Evolutionary conservation across 139 green algal species (phyloP).

Genomic region (Chlorella sp.): DNA sequence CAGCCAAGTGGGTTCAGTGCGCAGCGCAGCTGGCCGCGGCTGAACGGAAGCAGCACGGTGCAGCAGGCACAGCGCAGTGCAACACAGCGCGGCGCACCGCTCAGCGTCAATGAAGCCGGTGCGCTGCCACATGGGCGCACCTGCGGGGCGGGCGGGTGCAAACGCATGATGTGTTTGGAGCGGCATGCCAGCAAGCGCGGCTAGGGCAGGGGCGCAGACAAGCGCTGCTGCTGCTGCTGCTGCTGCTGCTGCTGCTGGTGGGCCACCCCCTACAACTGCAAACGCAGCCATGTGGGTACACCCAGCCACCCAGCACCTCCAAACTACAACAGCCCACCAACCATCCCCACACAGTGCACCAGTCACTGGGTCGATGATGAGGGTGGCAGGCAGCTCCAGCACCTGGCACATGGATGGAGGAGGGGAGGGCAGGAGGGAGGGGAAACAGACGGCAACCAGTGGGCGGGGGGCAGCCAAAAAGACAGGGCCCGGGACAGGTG

Average conservation of each 20-base stretch:
- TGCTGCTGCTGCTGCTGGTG: too few species aligned
- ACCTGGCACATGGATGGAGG: not conserved
- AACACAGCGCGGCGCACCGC: constrained; percentile 30
- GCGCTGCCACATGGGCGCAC: constrained; percentile 73
- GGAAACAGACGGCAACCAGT: not conserved
- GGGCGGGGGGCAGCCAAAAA: not conserved
- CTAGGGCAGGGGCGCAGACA: not conserved
- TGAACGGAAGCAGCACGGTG: too few species aligned
- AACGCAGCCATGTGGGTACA: too few species aligned
- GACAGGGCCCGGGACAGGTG: too few species aligned
- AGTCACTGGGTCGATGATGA: constrained; percentile 86
- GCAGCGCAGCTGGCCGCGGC: too few species aligned
- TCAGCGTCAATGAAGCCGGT: constrained; percentile 80
- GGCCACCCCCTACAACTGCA: not conserved
- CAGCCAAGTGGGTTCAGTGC: too few species aligned
- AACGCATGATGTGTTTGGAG: not conserved
- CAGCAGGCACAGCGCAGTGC: too few species aligned
- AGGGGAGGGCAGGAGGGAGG: not conserved
- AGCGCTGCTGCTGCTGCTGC: not conserved
- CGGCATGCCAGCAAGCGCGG: too few species aligned
- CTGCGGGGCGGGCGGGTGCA: not conserved
- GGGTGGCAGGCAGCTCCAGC: constrained; percentile 61
- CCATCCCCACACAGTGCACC: not conserved
- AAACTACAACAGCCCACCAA: too few species aligned
- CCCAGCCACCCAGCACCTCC: too few species aligned